Evolutionary conservation across 345 rosid genomes (phyloP), one percentile per base, ranked within the genome.

Genomic region (Citrus reticulata): DNA sequence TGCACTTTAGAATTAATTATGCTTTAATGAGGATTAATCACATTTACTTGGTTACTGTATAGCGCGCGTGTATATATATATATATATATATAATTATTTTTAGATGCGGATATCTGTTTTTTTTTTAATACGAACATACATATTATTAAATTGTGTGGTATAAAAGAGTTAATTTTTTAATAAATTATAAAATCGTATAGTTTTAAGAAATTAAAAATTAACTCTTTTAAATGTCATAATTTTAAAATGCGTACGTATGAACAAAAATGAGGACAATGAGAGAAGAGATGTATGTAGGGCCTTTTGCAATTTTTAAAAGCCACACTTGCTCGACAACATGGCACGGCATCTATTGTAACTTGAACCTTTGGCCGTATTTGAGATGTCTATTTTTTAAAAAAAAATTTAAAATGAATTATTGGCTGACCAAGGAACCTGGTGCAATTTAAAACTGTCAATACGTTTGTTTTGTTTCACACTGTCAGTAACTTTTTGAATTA

Each of bases 31-130:
- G 14, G 14, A 42, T 10, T 58, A n/a, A 58, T n/a, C 62, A 2
- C 70, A 20, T 34, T 69, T 42, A 24, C 9, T 19, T 61, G 20
- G 27, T 14, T 40, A 6, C 42, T 35, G 10, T 27, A 17, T 19
- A 25, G 60, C 0, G 13, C 2, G 0, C 0, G 0, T 9, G 2
- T 4, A 0, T 32, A 0, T 32, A 0, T 32, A 0, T 32, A 0
- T 32, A 0, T 32, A 32, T 30, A 4, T 0, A 32, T 32, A 35
- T 34, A 34, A 34, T 34, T 34, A 34, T 34, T 5, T 34, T 34
- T 3, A 34, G 7, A 3, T 35, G 37, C 0, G 0, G 1, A 6
- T 6, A 35, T 34, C 0, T 1, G 0, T 34, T 5, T 34, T 34
- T 35, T 35, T 35, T 0, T 35, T 35, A 35, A 35, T 35, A 0